These are phyloP conservation scores for Plasmodium yoelii DNA, from an alignment of 169 alveolate genomes.

Conservation along the genomic window DNA sequence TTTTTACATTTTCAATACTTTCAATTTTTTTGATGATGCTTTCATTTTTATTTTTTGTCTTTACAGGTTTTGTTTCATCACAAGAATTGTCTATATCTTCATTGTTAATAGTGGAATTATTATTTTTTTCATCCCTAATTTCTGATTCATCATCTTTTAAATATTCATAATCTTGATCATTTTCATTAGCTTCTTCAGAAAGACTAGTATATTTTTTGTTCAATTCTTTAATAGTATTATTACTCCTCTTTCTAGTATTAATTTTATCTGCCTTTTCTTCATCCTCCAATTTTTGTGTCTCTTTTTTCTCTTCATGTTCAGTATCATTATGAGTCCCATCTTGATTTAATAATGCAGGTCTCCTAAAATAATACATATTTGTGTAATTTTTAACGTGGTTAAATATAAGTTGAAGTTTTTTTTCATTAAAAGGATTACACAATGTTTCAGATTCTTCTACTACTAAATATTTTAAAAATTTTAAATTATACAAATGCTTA, in stretches of 20 bases:
- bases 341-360: background rate
- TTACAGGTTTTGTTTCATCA: background rate
- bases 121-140: background rate
- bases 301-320: background rate
- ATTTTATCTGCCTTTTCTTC: background rate
- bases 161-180: too few relatives aligned
- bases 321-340: background rate
- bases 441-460: slow-evolving; percentile 67
- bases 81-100: background rate
- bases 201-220: background rate
- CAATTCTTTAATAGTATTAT: background rate
- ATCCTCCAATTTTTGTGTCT: background rate
- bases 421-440: slow-evolving; percentile 70
- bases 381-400: slow-evolving; percentile 65
- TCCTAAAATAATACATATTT: slow-evolving; percentile 63
- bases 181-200: background rate
- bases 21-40: slow-evolving; percentile 5
- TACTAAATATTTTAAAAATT: slow-evolving; percentile 65
- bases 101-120: background rate
- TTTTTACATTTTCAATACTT: slow-evolving; percentile 34
- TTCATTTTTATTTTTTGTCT: background rate
- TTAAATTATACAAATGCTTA: slow-evolving; percentile 75
- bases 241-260: background rate
- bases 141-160: too few relatives aligned
- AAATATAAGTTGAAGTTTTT: slow-evolving; percentile 56